Base-by-base conservation (phyloP, 768 basidiomycete species). In the Serpula lacrymans region DNA sequence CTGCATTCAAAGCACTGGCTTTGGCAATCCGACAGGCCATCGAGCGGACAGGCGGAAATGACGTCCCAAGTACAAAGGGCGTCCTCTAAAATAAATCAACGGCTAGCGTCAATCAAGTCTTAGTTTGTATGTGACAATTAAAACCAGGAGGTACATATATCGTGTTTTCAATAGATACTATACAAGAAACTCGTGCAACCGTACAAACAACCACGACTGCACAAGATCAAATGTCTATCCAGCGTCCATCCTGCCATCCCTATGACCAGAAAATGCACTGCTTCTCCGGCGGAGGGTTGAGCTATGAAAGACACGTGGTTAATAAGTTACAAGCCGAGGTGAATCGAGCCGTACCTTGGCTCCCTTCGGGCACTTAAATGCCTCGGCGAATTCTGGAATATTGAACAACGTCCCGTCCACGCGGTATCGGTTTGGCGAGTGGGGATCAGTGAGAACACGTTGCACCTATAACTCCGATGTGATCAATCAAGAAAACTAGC, bases 1-100 rank as follows among this genome's bases (percentile, higher is more conserved):
- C 94, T 3, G 92, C 95, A 4, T 99, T 99, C 79, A 99, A 99
- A 66, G 95, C 96, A 1, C 66, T 98, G 14, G 96, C 96, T 1
- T 71, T 99, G 25, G 96, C 95, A 7, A 93, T 99, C 50, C 81
- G 86, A 41, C 82, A 97, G 63, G 96, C 96, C n/a, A 87, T 96
- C 48, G 80, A 90, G 59, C 74, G 73, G 40, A 97, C 94, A 1
- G 92, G 92, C 4, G 80, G 88, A 4, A 75, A 80, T 49, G 96
- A 99, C 43, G 82, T 97, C 22, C 95, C 95, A 1, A 93, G 90
- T 57, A 98, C 96, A 3, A 99, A 99, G 65, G 96, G 96, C 32
- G 94, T 98, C 5, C 69, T 99, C 37, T 82, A 59, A 60, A 24
- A 27, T 28, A 23, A 16, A 35, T 5, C 2, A 30, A 10, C n/a